A percentile compares a stretch with the other conserved stretches of the same genome.
Evolutionary conservation across 1,284 basidiomycete species (phyloP).

Genomic region (Irpex sp.): DNA sequence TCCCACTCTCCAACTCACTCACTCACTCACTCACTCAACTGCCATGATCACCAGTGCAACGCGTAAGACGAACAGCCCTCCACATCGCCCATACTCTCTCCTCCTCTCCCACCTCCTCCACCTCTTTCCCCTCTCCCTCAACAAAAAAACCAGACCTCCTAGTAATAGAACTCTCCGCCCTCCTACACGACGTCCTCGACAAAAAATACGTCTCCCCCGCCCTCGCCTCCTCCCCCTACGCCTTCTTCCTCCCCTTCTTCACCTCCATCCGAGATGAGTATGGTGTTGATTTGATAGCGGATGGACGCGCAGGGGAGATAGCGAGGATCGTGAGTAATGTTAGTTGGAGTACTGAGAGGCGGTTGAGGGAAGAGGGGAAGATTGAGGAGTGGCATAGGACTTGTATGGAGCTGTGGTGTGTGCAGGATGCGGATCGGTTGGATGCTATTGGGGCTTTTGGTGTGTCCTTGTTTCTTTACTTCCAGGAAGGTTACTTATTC

Average conservation of each 20-base stretch:
- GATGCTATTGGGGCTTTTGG: constrained; percentile 92
- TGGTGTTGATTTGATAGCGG: constrained; percentile 49
- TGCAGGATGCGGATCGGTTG: constrained; percentile 89
- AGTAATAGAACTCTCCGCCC: constrained; percentile 76
- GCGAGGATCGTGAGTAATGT: constrained; percentile 73
- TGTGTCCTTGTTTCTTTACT: constrained; percentile 21
- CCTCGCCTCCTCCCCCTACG: constrained; percentile 54
- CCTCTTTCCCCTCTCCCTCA: no score
- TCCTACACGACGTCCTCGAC: constrained; percentile 87
- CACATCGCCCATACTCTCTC: constrained; percentile 50
- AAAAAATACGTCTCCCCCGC: constrained; percentile 72
- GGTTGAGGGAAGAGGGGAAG: constrained; percentile 44
- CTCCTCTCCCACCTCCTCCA: no score
- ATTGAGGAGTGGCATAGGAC: constrained; percentile 69
- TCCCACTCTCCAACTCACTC: no score
- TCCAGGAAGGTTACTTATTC: neutral
- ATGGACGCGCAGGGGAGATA: constrained; percentile 54
- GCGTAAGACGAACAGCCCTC: constrained; percentile 75
- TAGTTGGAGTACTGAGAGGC: constrained; percentile 83
- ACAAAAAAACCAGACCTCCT: constrained; percentile 58
- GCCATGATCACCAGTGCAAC: constrained; percentile 51
- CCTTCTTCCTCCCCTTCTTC: constrained; percentile 68
- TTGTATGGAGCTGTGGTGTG: constrained; percentile 81
- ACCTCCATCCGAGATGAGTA: constrained; percentile 31
- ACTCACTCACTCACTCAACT: no score